These are phyloP conservation scores for Nicotiana noctiflora DNA, from an alignment of 257 asterid species.

Conservation along the genomic window DNA sequence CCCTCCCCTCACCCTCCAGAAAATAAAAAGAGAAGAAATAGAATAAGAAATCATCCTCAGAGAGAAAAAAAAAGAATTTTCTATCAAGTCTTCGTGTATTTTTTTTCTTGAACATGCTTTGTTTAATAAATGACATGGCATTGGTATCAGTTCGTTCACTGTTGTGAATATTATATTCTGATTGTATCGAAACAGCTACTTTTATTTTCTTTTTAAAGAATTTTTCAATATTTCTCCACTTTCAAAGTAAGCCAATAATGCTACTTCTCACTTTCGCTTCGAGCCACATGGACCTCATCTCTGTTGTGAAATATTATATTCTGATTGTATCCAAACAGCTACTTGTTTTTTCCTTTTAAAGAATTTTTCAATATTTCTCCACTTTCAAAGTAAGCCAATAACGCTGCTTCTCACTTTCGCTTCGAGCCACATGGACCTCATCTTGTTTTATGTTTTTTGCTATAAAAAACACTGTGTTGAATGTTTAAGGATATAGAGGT, in stretches of 20 bases:
- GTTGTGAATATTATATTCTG: not conserved
- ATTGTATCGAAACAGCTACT: not conserved
- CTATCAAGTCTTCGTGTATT: not conserved
- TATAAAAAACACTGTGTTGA: not conserved
- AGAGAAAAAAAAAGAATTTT: not conserved
- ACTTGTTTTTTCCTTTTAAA: not conserved
- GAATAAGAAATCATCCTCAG: not conserved
- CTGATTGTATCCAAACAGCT: not conserved
- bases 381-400: not conserved
- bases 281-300: no score
- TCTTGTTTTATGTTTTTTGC: no score
- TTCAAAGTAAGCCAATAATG: not conserved
- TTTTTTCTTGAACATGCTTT: not conserved
- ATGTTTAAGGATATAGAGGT: not conserved
- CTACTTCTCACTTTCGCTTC: no score
- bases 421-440: no score
- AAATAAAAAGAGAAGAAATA: no score
- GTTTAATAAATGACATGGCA: not conserved
- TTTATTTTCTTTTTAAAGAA: not conserved
- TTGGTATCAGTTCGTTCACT: not conserved
- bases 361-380: not conserved
- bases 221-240: not conserved
- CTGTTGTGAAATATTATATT: not conserved
- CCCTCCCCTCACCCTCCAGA: not conserved
- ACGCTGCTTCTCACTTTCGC: not conserved